These are phyloP conservation scores for Aspergillus luchuensis DNA, from an alignment of 2,329 filamentous ascomycete species.

Conservation along the genomic window DNA sequence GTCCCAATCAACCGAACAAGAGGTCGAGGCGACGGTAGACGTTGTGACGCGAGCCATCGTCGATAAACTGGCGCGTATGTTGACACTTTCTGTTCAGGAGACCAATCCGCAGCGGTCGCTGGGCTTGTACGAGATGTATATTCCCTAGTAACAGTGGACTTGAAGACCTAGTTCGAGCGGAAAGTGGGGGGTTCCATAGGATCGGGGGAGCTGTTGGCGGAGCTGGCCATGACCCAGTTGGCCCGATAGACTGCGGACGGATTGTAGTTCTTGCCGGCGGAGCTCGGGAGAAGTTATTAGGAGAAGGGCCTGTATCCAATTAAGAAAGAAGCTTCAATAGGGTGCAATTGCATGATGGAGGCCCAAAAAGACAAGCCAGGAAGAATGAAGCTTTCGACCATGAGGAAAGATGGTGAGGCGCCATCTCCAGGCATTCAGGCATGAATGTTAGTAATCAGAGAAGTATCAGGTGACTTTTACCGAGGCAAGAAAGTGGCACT, in stretches of 20 bases:
- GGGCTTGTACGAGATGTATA: conserved; percentile 28
- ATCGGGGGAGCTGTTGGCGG: background rate
- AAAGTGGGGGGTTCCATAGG: conserved; percentile 14
- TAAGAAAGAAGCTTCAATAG: background rate
- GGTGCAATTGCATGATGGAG: background rate
- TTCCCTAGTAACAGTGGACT: conserved; percentile 34
- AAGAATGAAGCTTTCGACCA: too few relatives aligned
- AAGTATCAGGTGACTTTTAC: too few relatives aligned
- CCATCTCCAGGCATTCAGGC: too few relatives aligned
- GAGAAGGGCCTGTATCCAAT: background rate
- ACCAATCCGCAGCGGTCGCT: background rate
- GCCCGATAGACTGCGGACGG: background rate
- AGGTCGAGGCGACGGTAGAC: background rate
- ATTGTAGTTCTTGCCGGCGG: background rate
- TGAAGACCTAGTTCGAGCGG: conserved; percentile 32
- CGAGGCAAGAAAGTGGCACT: too few relatives aligned
- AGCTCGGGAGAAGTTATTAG: background rate
- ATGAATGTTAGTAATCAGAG: too few relatives aligned
- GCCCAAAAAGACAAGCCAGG: too few relatives aligned
- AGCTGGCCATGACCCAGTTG: background rate
- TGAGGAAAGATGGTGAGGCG: too few relatives aligned
- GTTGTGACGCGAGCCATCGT: background rate
- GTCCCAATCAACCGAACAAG: background rate
- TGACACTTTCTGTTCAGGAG: background rate
- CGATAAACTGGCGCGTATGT: background rate